These are phyloP conservation scores for Diaporthe sp. DNA, from an alignment of 2,329 filamentous ascomycete species.

Conservation along the genomic window DNA sequence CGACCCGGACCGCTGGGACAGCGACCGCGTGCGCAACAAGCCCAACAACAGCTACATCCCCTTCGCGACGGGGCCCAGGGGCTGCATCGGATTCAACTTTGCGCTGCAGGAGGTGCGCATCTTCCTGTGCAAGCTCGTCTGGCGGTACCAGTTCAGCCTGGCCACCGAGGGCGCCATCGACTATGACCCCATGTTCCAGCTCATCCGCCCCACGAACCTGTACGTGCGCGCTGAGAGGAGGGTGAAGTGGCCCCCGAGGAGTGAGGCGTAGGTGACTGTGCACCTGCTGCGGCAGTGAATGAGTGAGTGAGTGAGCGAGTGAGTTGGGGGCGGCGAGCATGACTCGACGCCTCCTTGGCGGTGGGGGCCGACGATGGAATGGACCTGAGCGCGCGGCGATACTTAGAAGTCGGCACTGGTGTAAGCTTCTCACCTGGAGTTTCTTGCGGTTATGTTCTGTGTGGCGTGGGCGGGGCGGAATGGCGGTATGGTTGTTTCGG, in stretches of 20 bases:
- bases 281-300: not conserved
- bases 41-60: constrained; percentile 68
- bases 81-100: constrained; percentile 76
- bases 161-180: constrained; percentile 65
- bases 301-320: too few relatives aligned
- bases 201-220: constrained; percentile 67
- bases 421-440: not conserved
- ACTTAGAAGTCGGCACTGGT: not conserved
- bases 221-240: constrained; percentile 64
- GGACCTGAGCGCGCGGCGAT: constrained; percentile 9
- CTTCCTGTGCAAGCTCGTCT: constrained; percentile 69
- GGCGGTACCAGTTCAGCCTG: constrained; percentile 67
- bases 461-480: not conserved
- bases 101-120: constrained; percentile 72
- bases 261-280: constrained; percentile 1
- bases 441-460: not conserved
- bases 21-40: constrained; percentile 63
- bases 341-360: not conserved
- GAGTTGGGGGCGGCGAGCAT: not conserved
- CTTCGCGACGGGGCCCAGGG: constrained; percentile 68
- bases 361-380: not conserved
- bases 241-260: constrained; percentile 58
- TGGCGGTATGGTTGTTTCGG: not conserved
- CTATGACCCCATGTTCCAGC: constrained; percentile 71
- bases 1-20: constrained; percentile 71